Percentiles rank a stretch among this genome's conserved stretches.
These are phyloP conservation scores for Xanthoconium stramineum DNA, from an alignment of 768 basidiomycete species.

Conservation along the genomic window DNA sequence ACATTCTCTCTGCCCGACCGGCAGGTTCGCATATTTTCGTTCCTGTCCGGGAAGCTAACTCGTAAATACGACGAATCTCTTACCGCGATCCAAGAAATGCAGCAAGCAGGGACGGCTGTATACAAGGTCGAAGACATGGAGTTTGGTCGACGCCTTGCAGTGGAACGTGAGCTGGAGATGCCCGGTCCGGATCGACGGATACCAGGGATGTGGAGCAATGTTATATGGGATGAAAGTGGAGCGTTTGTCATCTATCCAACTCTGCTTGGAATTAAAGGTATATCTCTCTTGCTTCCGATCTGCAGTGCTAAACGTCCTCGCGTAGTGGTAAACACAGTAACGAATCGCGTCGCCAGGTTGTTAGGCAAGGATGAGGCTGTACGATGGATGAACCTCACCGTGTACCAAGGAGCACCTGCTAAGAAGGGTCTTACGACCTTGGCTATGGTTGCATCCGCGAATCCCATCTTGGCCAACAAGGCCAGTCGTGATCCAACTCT, in stretches of 20 bases:
- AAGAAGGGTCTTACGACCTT: conserved; percentile 84
- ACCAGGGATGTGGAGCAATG: conserved; percentile 81
- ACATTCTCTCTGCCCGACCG: conserved; percentile 93
- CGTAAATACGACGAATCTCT: conserved; percentile 96
- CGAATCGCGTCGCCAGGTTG: conserved; percentile 85
- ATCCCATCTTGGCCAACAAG: conserved; percentile 89
- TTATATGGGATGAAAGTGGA: conserved; percentile 97
- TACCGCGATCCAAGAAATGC: conserved; percentile 94
- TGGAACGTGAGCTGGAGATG: conserved; percentile 87
- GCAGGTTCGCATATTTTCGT: conserved; percentile 90
- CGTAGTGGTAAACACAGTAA: conserved; percentile 89
- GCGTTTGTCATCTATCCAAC: conserved; percentile 94
- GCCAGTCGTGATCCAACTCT: conserved; percentile 84
- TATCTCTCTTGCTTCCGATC: conserved; percentile 11
- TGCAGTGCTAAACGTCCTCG: neutral
- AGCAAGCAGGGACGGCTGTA: conserved; percentile 92
- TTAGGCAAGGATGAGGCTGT: conserved; percentile 93
- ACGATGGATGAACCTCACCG: conserved; percentile 79
- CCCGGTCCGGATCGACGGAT: conserved; percentile 69
- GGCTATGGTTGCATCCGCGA: conserved; percentile 94
- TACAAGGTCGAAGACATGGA: conserved; percentile 98
- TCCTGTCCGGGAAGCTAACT: conserved; percentile 83
- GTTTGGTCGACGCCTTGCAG: conserved; percentile 92
- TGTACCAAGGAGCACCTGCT: conserved; percentile 93
- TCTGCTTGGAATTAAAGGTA: conserved; percentile 92